phyloP scores from a whole-genome alignment of 1,284 basidiomycete genomes.

The Chondrostereum purpureum region DNA sequence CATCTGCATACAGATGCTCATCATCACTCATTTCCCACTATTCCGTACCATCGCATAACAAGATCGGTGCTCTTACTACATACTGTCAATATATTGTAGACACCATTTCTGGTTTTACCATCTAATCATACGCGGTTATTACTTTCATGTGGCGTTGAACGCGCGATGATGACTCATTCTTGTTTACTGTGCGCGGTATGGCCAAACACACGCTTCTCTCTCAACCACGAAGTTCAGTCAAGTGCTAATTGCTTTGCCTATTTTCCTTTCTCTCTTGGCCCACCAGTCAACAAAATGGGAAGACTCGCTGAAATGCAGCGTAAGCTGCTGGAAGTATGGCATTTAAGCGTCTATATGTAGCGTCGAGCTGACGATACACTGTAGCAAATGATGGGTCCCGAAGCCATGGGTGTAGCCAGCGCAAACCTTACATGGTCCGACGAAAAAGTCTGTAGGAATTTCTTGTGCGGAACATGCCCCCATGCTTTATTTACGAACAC shows the following conservation, averaged over 20 bases:
- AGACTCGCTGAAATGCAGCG: conserved; percentile 87
- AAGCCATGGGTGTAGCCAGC: conserved; percentile 93
- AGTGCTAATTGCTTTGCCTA: not conserved
- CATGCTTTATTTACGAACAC: conserved; percentile 98
- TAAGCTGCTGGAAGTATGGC: conserved; percentile 79
- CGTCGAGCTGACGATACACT: not conserved
- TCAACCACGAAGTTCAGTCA: not conserved
- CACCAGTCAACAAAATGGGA: conserved; percentile 50
- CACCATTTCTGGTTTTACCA: no score
- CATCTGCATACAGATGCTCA: no score
- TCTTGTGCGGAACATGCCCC: conserved; percentile 95
- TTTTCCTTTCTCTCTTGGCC: not conserved
- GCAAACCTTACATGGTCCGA: conserved; percentile 93
- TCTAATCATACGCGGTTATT: no score
- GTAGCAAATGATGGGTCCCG: conserved; percentile 99
- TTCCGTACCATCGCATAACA: no score
- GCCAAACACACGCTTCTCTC: not conserved
- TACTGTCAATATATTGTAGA: no score
- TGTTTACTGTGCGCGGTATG: not conserved
- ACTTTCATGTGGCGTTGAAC: no score
- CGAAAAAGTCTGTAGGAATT: conserved; percentile 99
- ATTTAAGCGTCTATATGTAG: not conserved
- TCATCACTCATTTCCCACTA: no score
- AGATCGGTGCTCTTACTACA: no score
- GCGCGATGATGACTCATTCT: no score